Conservation (phyloP, 2,329 filamentous ascomycete genomes). For the Scytalidium sp. region DNA sequence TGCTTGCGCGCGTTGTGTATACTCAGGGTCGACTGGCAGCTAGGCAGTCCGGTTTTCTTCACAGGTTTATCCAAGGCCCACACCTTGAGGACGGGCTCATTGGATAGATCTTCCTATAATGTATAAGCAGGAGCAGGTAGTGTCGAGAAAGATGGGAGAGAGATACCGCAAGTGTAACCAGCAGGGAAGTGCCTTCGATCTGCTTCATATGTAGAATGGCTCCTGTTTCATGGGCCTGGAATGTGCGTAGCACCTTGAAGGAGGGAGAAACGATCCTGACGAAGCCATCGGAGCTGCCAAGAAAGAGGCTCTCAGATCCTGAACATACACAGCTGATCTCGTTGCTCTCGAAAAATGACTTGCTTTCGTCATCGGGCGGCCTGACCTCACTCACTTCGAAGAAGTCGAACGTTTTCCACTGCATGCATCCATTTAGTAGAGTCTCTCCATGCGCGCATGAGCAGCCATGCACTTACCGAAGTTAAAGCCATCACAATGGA, state of each 20-base stretch:
- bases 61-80: constrained; percentile 94
- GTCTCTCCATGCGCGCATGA: background rate
- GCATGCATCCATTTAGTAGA: background rate
- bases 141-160: background rate
- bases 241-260: constrained; percentile 84
- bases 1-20: constrained; percentile 89
- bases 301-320: constrained; percentile 84
- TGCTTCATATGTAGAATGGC: constrained; percentile 91
- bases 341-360: constrained; percentile 75
- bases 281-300: constrained; percentile 80
- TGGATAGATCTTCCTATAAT: constrained; percentile 75
- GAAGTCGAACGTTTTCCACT: constrained; percentile 99
- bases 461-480: constrained; percentile 15
- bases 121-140: constrained; percentile 21
- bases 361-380: constrained; percentile 73
- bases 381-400: constrained; percentile 90
- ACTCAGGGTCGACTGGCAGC: constrained; percentile 79
- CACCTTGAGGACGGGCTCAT: constrained; percentile 89
- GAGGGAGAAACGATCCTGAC: constrained; percentile 83
- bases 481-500: constrained; percentile 20
- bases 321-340: constrained; percentile 82
- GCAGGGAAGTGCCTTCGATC: constrained; percentile 78
- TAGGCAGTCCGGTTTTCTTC: constrained; percentile 88
- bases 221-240: constrained; percentile 78
- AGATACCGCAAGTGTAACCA: constrained; percentile 73